A percentile compares a stretch with the other conserved stretches of the same genome.
phyloP scores from a whole-genome alignment of 805 yeast genomes.

The Metschnikowia gelsemii region DNA sequence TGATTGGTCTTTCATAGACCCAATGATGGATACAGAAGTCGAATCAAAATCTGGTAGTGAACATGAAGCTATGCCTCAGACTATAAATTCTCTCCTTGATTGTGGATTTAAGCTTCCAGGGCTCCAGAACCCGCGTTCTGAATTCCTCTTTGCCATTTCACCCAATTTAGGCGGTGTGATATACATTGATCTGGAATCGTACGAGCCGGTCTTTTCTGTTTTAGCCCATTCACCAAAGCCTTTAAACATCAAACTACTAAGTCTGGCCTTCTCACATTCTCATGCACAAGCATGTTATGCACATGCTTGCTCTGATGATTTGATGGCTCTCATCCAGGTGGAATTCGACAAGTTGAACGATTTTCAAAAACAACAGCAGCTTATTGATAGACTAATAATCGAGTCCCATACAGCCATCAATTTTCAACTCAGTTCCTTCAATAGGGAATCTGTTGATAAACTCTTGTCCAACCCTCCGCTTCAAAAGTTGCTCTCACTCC shows the following conservation, averaged over 20 bases:
- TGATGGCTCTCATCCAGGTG: conserved; percentile 53
- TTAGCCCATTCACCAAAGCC: conserved; percentile 3
- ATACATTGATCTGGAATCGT: conserved; percentile 20
- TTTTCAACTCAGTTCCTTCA: conserved; percentile 61
- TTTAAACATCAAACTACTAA: conserved; percentile 38
- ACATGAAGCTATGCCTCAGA: conserved; percentile 21
- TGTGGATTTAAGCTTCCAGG: conserved; percentile 53
- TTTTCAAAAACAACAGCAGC: conserved; percentile 21
- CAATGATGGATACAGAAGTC: background rate
- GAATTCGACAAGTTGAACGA: conserved; percentile 17
- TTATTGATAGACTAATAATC: conserved; percentile 46
- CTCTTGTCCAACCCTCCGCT: conserved; percentile 73
- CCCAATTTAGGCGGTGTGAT: conserved; percentile 50
- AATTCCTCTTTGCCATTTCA: conserved; percentile 41
- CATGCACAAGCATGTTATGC: conserved; percentile 73
- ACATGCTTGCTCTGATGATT: conserved; percentile 66
- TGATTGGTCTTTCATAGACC: conserved; percentile 24
- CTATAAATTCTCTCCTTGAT: conserved; percentile 47
- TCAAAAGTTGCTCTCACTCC: conserved; percentile 69
- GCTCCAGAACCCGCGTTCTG: conserved; percentile 23
- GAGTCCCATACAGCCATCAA: conserved; percentile 78
- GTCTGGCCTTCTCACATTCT: conserved; percentile 58
- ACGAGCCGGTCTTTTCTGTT: conserved; percentile 3
- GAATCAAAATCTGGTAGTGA: background rate
- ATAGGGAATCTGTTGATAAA: conserved; percentile 74